Percentiles rank a stretch among this genome's conserved stretches.
Conservation (phyloP, 2,329 filamentous ascomycete genomes). For the Aspergillus candidus region DNA sequence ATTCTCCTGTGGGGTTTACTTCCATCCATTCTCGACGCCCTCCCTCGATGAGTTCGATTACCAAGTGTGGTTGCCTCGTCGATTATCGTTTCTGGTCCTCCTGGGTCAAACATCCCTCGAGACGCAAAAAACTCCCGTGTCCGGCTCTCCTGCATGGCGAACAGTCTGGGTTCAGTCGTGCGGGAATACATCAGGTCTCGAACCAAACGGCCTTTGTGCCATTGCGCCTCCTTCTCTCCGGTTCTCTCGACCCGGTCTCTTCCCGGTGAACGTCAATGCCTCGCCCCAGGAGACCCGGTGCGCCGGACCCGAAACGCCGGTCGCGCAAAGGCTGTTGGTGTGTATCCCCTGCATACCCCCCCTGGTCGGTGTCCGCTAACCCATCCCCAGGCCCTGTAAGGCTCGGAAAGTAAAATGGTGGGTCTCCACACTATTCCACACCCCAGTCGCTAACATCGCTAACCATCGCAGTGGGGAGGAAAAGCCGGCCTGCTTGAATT, state of each 20-base stretch:
- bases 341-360: slow-evolving; percentile 19
- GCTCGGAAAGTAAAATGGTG: slow-evolving; percentile 71
- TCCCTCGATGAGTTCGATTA: slow-evolving; percentile 31
- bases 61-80: slow-evolving; percentile 29
- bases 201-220: slow-evolving; percentile 14
- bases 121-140: slow-evolving; percentile 19
- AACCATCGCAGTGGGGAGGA: slow-evolving; percentile 58
- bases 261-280: slow-evolving; percentile 45
- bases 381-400: slow-evolving; percentile 63
- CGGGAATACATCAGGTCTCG: slow-evolving; percentile 17
- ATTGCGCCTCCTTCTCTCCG: slow-evolving; percentile 10
- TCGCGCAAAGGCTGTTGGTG: slow-evolving; percentile 66
- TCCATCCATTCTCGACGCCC: not conserved
- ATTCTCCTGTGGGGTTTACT: no score
- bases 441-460: slow-evolving; percentile 3
- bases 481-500: slow-evolving; percentile 66
- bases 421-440: slow-evolving; percentile 7
- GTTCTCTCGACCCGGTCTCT: slow-evolving; percentile 11
- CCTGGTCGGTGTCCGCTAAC: not conserved
- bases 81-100: slow-evolving; percentile 33
- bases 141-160: slow-evolving; percentile 20
- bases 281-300: slow-evolving; percentile 58
- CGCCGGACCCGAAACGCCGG: slow-evolving; percentile 59
- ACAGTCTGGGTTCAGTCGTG: slow-evolving; percentile 14
- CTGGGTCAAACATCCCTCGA: slow-evolving; percentile 26